Evolutionary conservation across 139 green algal species (phyloP).

Genomic region (Desmodesmus armatus): DNA sequence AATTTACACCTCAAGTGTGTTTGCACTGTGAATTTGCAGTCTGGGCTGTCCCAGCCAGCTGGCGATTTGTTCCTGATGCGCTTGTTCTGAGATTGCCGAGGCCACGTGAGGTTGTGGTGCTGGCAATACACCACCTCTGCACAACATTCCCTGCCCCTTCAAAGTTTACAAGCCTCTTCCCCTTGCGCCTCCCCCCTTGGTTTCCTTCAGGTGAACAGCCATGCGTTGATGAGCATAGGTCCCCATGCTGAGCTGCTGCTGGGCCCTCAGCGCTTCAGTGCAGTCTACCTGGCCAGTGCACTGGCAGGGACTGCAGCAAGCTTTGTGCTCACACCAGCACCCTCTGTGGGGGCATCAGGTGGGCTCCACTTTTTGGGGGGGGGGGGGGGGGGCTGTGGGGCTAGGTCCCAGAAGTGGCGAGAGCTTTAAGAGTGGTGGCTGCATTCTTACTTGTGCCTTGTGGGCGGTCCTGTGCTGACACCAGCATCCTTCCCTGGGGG

Average conservation of each 20-base stretch:
- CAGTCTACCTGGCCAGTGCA: constrained; percentile 59
- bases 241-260: constrained; percentile 63
- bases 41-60: too few relatives aligned
- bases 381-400: too few relatives aligned
- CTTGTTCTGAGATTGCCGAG: too few relatives aligned
- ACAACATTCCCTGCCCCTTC: background rate
- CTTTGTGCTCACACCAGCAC: constrained; percentile 57
- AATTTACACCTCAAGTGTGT: too few relatives aligned
- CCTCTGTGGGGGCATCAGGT: constrained; percentile 60
- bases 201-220: constrained; percentile 65
- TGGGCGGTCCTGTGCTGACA: too few relatives aligned
- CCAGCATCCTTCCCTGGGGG: too few relatives aligned
- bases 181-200: background rate
- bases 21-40: too few relatives aligned
- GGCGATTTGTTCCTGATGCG: too few relatives aligned
- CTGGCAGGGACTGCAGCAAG: constrained; percentile 55
- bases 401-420: too few relatives aligned
- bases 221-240: constrained; percentile 67
- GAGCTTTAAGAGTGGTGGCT: too few relatives aligned
- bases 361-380: too few relatives aligned
- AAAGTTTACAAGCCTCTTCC: background rate
- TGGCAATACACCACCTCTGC: background rate
- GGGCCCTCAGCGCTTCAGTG: constrained; percentile 52
- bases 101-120: background rate
- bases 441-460: constrained; percentile 13